Evolutionary conservation across 225 moss, liverwort and hornwort species (phyloP).

Genomic region (Sphagnum contortum): DNA sequence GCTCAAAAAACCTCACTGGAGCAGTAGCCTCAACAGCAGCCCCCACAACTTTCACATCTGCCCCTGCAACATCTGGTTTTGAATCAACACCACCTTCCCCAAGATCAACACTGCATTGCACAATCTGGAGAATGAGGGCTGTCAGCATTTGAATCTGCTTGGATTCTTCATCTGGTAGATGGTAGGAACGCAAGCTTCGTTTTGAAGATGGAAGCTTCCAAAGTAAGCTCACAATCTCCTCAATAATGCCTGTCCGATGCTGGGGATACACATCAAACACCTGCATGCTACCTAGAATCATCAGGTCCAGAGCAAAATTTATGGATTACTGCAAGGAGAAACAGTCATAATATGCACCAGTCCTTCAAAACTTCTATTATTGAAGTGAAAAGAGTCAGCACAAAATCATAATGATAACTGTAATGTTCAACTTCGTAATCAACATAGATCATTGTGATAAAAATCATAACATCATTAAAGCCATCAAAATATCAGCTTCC

Average conservation of each 20-base stretch:
- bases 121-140: conserved; percentile 84
- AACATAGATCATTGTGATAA: no score
- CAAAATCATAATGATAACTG: no score
- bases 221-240: conserved; percentile 68
- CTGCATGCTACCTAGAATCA: conserved; percentile 23
- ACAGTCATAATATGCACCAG: no score
- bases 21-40: conserved; percentile 1
- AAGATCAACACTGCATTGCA: conserved; percentile 86
- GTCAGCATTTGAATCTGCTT: conserved; percentile 95
- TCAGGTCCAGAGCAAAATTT: neutral
- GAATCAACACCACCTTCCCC: conserved; percentile 21
- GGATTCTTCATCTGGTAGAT: conserved; percentile 82
- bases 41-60: conserved; percentile 17
- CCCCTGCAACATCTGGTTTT: conserved; percentile 21
- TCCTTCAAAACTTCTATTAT: no score
- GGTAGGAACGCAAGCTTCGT: conserved; percentile 64
- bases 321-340: no score
- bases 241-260: conserved; percentile 66
- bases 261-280: conserved; percentile 84
- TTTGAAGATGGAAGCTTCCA: conserved; percentile 88
- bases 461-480: no score
- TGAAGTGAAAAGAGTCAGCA: no score
- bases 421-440: no score
- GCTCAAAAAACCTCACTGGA: conserved; percentile 63
- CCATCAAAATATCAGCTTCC: no score